Percentiles rank a stretch among this genome's conserved stretches.
phyloP scores from a whole-genome alignment of 1,139 yeast genomes.

The Sugiyamaella grinbergsii region DNA sequence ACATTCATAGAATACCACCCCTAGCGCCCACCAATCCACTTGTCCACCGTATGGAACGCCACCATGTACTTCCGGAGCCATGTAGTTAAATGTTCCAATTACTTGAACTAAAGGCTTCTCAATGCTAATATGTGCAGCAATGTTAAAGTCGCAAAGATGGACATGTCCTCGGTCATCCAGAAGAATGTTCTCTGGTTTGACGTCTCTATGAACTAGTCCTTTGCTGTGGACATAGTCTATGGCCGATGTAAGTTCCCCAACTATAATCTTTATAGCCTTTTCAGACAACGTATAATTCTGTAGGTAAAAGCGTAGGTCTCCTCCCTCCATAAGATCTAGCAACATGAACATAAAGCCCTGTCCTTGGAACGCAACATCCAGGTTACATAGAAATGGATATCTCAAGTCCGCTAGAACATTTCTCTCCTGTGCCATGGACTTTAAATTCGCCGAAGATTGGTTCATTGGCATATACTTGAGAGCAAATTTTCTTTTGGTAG shows the following conservation, averaged over 20 bases:
- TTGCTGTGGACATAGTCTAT: constrained; percentile 78
- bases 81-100: constrained; percentile 93
- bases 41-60: constrained; percentile 56
- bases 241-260: constrained; percentile 69
- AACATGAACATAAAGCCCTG: constrained; percentile 67
- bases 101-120: constrained; percentile 88
- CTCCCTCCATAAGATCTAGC: constrained; percentile 83
- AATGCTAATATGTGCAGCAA: constrained; percentile 91
- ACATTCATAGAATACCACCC: constrained; percentile 81
- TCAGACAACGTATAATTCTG: constrained; percentile 57
- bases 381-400: constrained; percentile 79
- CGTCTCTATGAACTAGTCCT: constrained; percentile 90
- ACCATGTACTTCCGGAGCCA: constrained; percentile 95
- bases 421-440: constrained; percentile 54
- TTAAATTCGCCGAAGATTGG: constrained; percentile 12
- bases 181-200: constrained; percentile 93
- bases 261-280: constrained; percentile 62
- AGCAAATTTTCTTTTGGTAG: constrained; percentile 63
- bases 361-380: constrained; percentile 84
- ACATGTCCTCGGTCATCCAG: constrained; percentile 77
- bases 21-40: constrained; percentile 93
- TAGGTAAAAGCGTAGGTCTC: constrained; percentile 80
- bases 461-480: constrained; percentile 56
- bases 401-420: constrained; percentile 59
- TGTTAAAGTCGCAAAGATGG: constrained; percentile 93